Base-by-base conservation (phyloP, 2,329 filamentous ascomycete species). In the Ceratocystis lukuohia region DNA sequence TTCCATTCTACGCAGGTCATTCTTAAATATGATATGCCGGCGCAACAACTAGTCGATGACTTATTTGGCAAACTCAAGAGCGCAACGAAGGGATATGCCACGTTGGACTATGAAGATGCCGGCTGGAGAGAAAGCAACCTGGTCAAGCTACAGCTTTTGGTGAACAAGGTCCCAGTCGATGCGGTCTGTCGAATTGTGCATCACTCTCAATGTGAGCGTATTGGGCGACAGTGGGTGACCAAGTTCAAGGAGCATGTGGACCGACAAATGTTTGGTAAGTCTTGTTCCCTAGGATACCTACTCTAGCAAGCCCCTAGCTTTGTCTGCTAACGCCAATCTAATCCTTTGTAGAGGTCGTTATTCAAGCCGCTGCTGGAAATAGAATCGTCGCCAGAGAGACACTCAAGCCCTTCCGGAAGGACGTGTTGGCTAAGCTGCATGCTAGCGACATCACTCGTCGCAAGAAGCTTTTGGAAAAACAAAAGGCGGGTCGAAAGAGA, bases 221-320 rank as follows among this genome's bases (percentile, higher is more conserved):
- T 96, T 4, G 94, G 91, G 3, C 82, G 90, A 61, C 81, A 86
- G 66, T 99, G 94, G 94, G 93, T 96, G 5, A 86, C 84, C 50
- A 96, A 96, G 75, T 97, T 99, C 80, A 97, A 96, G 73, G 87
- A 96, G 75, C 93, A 97, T 72, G 93, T 99, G 22, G 89, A 96
- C 72, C 81, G 94, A 20, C 94, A 99, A 75, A 94, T 97, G 86
- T 99, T 96, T 74, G 79, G 79, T 80, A 70, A 64, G 76, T 70
- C 67, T 20, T 57, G 0, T 30, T 53, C 8, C 2, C 12, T 53
- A 10, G 5, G 4, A 25, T 15, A 10, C 30, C 20, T 56, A 17
- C 1, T 61, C 17, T 66, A 33, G 66, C 22, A 53, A 2, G 5
- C 28, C 12, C 20, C 5, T 61, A 22, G 61, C 68, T 46, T 44